Evolutionary conservation across 345 rosid species (phyloP), one percentile per base, ranked within the genome.

Genomic region (Eucalyptus marginata): DNA sequence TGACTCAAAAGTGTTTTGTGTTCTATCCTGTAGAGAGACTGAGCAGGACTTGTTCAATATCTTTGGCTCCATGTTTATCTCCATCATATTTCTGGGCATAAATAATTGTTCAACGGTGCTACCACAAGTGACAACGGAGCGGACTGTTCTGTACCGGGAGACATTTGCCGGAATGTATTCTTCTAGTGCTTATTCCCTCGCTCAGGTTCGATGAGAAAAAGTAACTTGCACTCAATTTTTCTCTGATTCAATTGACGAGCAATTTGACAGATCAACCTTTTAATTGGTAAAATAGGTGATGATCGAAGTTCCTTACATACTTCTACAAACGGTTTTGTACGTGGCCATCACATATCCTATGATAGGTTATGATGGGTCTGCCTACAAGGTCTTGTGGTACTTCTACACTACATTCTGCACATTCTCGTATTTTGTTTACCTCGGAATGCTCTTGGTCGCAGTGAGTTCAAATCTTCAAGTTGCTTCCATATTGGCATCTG

Each of bases 161-260:
- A 94, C 94, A 90, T 96, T 95, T 91, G 98, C 98, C 0, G 98
- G 98, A 71, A 97, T 94, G 98, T 95, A 96, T 93, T 94, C 98
- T 56, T 89, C 97, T 2, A 93, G 94, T 93, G 92, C 96, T n/a
- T 95, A 91, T 89, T 94, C 98, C 15, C 88, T 94, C 86, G 97
- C 97, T 50, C 98, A 95, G 93, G 97, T 93, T 36, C 1, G 33
- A 80, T 10, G 62, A 76, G 84, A 76, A 76, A 76, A 76, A 40
- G 84, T 22, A 22, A 76, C 29, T 76, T 20, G 47, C 47, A 40
- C 2, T 76, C 29, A 76, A 76, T 20, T 76, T 64, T 40, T 76
- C 46, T 76, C 71, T 5, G 17, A 33, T 88, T 29, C 87, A 25
- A 36, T 86, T 33, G 54, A 36, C 87, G 5, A 49, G 43, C 64